A percentile compares a stretch with the other conserved stretches of the same genome.
Conservation (phyloP, 805 yeast species). For the Kodamaea restingae region DNA sequence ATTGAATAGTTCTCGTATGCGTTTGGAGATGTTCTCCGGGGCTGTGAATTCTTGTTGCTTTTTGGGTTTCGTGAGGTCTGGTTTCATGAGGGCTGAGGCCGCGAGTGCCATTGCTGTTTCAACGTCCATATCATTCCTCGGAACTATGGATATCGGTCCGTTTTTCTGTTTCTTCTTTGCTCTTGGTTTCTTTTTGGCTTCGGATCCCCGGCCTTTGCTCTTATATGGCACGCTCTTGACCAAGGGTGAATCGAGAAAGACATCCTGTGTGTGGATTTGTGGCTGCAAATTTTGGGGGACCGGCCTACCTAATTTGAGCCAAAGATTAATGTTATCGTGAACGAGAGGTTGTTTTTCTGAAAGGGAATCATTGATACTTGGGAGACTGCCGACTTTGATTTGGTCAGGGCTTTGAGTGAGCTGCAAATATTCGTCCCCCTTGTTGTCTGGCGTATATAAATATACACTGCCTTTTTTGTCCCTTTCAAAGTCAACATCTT, state of each 20-base stretch:
- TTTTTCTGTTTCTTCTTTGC: neutral
- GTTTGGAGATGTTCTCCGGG: neutral
- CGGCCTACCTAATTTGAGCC: constrained; percentile 1
- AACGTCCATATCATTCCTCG: constrained; percentile 7
- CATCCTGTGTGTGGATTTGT: neutral
- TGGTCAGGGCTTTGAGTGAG: too few relatives aligned
- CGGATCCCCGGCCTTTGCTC: neutral
- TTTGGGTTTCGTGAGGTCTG: constrained; percentile 1
- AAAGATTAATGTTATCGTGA: constrained; percentile 1
- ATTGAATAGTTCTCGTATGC: neutral
- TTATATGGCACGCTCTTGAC: neutral
- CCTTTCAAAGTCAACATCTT: neutral
- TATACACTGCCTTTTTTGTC: too few relatives aligned
- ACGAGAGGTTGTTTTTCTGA: neutral
- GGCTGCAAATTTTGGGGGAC: neutral
- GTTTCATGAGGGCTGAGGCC: constrained; percentile 4
- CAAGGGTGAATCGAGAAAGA: neutral
- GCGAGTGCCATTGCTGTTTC: constrained; percentile 7
- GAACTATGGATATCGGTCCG: constrained; percentile 3
- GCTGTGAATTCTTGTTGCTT: neutral
- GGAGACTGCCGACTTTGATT: too few relatives aligned
- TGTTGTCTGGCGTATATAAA: too few relatives aligned
- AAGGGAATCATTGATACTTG: too few relatives aligned
- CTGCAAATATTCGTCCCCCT: too few relatives aligned
- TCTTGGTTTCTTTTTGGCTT: neutral